Percentiles rank a stretch among this genome's conserved stretches.
Conservation (phyloP, 2,329 filamentous ascomycete species). For the Bipolaris bicolor region DNA sequence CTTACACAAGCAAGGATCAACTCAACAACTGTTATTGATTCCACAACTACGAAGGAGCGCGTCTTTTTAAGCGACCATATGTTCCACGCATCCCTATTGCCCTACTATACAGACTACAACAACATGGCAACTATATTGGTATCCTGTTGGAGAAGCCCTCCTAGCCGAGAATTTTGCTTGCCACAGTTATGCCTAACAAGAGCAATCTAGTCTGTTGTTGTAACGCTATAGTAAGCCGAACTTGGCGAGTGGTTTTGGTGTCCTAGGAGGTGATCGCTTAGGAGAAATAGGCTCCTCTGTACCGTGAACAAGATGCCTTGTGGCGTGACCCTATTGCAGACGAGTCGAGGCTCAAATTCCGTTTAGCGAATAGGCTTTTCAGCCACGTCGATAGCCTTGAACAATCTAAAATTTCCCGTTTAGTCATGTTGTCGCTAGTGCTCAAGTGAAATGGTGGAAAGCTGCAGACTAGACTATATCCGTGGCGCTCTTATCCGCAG, state of each 20-base stretch:
- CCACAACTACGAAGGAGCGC: not conserved
- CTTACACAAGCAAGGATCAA: not conserved
- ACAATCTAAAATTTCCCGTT: not conserved
- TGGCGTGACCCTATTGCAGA: not conserved
- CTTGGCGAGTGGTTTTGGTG: not conserved
- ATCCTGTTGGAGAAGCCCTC: not conserved
- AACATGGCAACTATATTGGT: not conserved
- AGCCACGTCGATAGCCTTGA: not conserved
- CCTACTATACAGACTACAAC: not conserved
- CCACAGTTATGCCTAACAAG: not conserved
- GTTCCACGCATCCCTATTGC: not conserved
- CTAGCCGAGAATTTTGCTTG: not conserved
- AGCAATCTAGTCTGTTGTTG: not conserved
- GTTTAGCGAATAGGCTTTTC: not conserved
- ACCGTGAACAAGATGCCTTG: not conserved
- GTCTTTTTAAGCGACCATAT: not conserved
- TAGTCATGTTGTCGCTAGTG: not conserved
- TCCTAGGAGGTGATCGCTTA: not conserved
- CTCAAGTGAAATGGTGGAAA: not conserved
- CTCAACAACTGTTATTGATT: not conserved
- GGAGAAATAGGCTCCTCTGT: not conserved
- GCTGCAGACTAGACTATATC: not conserved
- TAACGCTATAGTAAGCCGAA: not conserved
- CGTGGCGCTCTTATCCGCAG: not conserved
- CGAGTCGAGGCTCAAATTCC: not conserved